Base-by-base conservation (phyloP, 331 rosid genomes). In the Stylosanthes scabra region DNA sequence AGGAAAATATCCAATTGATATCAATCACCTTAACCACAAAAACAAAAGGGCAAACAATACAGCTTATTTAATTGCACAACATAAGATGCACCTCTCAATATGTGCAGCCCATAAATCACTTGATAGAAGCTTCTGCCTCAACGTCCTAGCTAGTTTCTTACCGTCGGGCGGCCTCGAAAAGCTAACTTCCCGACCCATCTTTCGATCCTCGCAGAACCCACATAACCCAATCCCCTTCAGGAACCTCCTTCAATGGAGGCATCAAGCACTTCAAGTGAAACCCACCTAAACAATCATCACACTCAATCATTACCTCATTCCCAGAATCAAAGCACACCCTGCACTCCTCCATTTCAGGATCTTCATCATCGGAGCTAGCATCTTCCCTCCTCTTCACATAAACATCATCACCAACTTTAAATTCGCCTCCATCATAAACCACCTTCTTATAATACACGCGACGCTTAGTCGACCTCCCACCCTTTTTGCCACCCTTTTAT, bases 211-310 rank as follows among this genome's bases (percentile, higher is more conserved):
- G 5, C 99, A 94, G 78, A 83, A 87, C 39, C 68, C 84, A 56
- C 97, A 94, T 3, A n/a, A 78, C 73, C 97, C 99, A 94, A 78
- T 89, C 97, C 51, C 91, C 97, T 63, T 91, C 96, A 0, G 97
- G 97, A 74, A 94, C 85, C 14, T 71, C 90, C 82, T 80, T 83
- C 79, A 89, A 68, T 0, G 97, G 93, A 31, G 97, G 96, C 59
- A 64, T 86, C 88, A 94, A 82, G 78, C 99, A 94, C 65, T 86
- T 89, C 86, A 94, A 84, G 76, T 94, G 97, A 72, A 89, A 91
- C 59, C 97, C 99, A 52, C 90, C 82, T 60, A 91, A 86, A 57
- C 97, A 94, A 81, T 83, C 96, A 50, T 91, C 98, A 45, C 98
- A 94, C 82, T 94, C 98, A 34, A 94, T 80, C 98, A 94, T 91